Evolutionary conservation across 306 rosid genomes (phyloP).

Genomic region (Cucurbita ficifolia): DNA sequence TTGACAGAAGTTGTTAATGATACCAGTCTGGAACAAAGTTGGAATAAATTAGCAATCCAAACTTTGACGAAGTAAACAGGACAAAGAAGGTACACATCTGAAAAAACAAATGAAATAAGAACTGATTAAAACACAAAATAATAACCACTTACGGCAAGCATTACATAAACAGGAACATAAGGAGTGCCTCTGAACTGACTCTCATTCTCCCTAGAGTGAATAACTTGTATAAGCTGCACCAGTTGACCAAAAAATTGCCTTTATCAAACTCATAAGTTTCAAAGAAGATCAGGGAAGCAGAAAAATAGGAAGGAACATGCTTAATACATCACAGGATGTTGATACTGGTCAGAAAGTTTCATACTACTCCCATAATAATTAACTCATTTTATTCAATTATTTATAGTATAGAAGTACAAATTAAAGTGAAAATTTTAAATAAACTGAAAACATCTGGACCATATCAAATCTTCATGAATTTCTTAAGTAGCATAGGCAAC

Average conservation of each 20-base stretch:
- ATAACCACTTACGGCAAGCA: conserved; percentile 51
- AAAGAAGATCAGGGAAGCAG: background rate
- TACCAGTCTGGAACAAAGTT: conserved; percentile 50
- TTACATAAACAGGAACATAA: conserved; percentile 60
- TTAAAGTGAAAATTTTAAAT: background rate
- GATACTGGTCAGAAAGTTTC: background rate
- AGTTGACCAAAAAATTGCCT: conserved; percentile 18
- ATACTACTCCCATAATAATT: background rate
- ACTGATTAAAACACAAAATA: conserved; percentile 7
- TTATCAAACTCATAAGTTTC: conserved; percentile 1
- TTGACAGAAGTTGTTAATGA: conserved; percentile 68
- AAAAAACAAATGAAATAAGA: background rate
- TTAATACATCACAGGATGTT: background rate
- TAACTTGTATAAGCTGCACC: conserved; percentile 64
- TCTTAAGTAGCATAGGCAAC: background rate
- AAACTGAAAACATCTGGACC: background rate
- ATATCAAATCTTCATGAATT: background rate
- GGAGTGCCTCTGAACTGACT: conserved; percentile 53
- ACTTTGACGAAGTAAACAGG: conserved; percentile 1
- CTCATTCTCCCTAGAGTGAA: conserved; percentile 53
- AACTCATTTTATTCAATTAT: background rate
- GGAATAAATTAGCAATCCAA: conserved; percentile 9
- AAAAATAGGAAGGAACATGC: background rate
- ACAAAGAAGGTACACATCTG: conserved; percentile 3
- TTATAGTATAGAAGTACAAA: background rate